Evolutionary conservation across 106 monocot genomes (phyloP).

Genomic region (Dioscorea dumetorum): DNA sequence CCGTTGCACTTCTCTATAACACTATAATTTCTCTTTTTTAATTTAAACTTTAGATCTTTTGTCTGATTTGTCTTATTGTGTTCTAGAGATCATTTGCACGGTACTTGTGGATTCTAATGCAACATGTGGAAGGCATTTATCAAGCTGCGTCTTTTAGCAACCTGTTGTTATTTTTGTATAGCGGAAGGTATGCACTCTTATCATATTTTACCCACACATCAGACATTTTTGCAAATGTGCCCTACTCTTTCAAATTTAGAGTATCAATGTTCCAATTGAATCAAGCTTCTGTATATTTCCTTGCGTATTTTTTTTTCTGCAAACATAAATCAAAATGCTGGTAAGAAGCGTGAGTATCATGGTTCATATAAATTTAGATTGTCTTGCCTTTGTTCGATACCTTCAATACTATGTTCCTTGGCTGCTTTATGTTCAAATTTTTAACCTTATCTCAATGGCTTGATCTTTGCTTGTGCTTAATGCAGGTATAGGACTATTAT

Average conservation of each 20-base stretch:
- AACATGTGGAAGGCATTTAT: constrained; percentile 76
- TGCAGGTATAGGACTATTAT: constrained; percentile 92
- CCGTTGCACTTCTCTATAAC: background rate
- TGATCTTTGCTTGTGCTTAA: constrained; percentile 6
- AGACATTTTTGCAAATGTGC: no score
- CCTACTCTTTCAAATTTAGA: no score
- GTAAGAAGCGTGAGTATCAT: no score
- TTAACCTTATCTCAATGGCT: background rate
- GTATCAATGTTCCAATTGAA: no score
- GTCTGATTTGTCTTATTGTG: constrained; percentile 14
- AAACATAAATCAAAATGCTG: no score
- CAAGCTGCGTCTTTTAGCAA: constrained; percentile 69
- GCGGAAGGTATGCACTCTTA: constrained; percentile 53
- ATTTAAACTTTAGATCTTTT: constrained; percentile 2
- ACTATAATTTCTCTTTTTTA: background rate
- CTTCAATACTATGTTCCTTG: no score
- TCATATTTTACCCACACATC: no score
- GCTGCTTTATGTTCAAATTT: background rate
- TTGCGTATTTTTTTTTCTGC: no score
- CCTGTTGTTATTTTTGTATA: constrained; percentile 74
- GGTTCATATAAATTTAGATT: no score
- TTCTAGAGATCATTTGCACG: constrained; percentile 67
- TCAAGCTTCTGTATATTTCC: no score
- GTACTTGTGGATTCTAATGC: constrained; percentile 58
- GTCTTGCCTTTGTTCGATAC: no score